phyloP scores from a whole-genome alignment of 768 basidiomycete species.

The Suillus subaureus region DNA sequence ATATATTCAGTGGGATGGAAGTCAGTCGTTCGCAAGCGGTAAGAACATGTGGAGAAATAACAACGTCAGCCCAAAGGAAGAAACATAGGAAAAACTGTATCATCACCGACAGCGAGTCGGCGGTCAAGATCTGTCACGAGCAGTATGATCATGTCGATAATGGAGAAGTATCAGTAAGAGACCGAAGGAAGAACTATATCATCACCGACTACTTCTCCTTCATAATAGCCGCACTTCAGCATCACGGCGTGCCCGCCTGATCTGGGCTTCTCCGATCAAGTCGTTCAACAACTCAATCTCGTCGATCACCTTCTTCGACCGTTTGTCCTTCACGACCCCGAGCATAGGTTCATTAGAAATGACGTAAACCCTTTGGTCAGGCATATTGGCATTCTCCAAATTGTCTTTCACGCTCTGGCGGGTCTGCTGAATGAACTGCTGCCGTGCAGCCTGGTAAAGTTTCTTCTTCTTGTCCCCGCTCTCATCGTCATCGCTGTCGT shows the following conservation, averaged over 20 bases:
- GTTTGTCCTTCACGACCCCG: constrained; percentile 27
- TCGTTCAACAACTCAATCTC: constrained; percentile 29
- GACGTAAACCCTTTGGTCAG: constrained; percentile 33
- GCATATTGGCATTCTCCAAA: constrained; percentile 25
- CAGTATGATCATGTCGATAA: not conserved
- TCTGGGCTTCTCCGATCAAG: constrained; percentile 21
- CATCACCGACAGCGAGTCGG: not conserved
- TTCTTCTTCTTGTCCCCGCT: constrained; percentile 13
- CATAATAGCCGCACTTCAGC: not conserved
- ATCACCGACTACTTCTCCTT: not conserved
- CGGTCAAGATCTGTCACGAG: not conserved
- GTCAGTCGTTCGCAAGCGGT: not conserved
- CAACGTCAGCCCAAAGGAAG: not conserved
- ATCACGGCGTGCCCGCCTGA: not conserved
- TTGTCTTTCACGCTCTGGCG: constrained; percentile 25
- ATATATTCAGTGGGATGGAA: not conserved
- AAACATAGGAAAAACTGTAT: not conserved
- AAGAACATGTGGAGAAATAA: not conserved
- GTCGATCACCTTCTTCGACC: constrained; percentile 27
- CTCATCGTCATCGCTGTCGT: constrained; percentile 26
- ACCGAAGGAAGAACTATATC: not conserved
- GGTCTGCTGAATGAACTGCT: constrained; percentile 32
- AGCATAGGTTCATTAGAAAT: constrained; percentile 26
- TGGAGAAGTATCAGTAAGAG: not conserved
- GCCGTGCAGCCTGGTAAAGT: constrained; percentile 25